Evolutionary conservation across 306 rosid genomes (phyloP).

Genomic region (Rosa rugosa): DNA sequence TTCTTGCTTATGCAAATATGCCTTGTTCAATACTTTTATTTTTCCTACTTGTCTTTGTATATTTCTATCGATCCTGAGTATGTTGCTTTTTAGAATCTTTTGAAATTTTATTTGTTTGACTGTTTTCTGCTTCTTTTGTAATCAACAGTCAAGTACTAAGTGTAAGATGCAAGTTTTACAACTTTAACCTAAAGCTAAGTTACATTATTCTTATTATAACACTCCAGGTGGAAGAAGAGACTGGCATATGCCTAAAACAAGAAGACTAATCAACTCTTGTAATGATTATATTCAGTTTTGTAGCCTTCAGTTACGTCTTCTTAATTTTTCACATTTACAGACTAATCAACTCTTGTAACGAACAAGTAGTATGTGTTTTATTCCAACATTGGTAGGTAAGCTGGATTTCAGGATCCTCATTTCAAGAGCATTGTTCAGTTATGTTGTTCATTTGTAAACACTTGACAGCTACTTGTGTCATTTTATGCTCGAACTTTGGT

Average conservation of each 20-base stretch:
- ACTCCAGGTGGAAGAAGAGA: constrained; percentile 86
- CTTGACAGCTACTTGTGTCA: constrained; percentile 29
- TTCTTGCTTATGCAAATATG: not conserved
- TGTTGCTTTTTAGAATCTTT: not conserved
- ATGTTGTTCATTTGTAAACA: constrained; percentile 33
- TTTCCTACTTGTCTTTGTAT: not conserved
- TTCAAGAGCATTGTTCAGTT: constrained; percentile 33
- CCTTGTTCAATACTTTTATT: too few relatives aligned
- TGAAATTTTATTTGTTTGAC: not conserved
- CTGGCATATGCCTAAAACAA: constrained; percentile 64
- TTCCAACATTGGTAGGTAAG: constrained; percentile 53
- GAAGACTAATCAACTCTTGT: constrained; percentile 31
- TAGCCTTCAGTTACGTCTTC: not conserved
- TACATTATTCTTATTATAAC: constrained; percentile 6
- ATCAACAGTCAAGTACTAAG: not conserved
- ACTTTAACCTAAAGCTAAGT: constrained; percentile 3
- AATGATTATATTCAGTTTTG: not conserved
- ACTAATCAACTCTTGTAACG: constrained; percentile 26
- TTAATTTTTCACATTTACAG: constrained; percentile 28
- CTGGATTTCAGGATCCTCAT: constrained; percentile 40
- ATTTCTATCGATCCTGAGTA: not conserved
- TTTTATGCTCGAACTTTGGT: too few relatives aligned
- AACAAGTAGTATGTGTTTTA: constrained; percentile 28
- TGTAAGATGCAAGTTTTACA: not conserved
- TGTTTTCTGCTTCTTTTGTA: not conserved